Conservation (phyloP, 805 yeast genomes). For the Cyberlindnera euphorbiiphila region DNA sequence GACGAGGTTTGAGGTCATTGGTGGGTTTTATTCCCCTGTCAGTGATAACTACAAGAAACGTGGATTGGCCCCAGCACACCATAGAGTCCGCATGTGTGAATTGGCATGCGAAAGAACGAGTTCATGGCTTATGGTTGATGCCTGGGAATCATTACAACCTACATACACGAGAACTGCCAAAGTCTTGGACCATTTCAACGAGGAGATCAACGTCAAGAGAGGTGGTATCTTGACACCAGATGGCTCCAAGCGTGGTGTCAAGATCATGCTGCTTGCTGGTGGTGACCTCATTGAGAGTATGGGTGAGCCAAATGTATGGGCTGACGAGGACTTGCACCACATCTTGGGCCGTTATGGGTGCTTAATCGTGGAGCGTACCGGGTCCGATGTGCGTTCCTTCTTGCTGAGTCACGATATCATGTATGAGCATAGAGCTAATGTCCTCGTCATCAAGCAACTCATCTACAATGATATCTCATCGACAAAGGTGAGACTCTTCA, state of each 20-base stretch:
- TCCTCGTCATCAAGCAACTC: conserved; percentile 89
- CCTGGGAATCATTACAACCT: conserved; percentile 95
- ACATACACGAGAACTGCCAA: conserved; percentile 90
- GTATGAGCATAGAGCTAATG: conserved; percentile 94
- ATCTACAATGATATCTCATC: conserved; percentile 95
- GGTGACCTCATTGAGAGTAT: conserved; percentile 96
- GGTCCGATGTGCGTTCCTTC: conserved; percentile 91
- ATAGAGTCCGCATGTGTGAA: conserved; percentile 97
- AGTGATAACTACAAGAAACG: conserved; percentile 89
- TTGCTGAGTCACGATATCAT: conserved; percentile 90
- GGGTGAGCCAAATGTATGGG: conserved; percentile 99
- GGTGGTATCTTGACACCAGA: conserved; percentile 70
- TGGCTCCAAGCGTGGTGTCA: conserved; percentile 74
- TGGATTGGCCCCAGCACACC: conserved; percentile 84
- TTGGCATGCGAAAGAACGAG: conserved; percentile 95
- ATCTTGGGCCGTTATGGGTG: conserved; percentile 96
- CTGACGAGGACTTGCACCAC: conserved; percentile 91
- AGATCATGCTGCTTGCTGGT: conserved; percentile 94
- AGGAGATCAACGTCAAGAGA: conserved; percentile 85
- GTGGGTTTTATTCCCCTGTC: conserved; percentile 95
- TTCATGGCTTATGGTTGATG: conserved; percentile 98
- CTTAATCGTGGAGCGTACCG: conserved; percentile 93
- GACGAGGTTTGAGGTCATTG: conserved; percentile 91
- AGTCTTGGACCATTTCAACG: conserved; percentile 93
- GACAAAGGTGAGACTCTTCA: conserved; percentile 87